Evolutionary conservation across 2,329 filamentous ascomycete genomes (phyloP).

Genomic region (Calonectria pseudoturangicola): DNA sequence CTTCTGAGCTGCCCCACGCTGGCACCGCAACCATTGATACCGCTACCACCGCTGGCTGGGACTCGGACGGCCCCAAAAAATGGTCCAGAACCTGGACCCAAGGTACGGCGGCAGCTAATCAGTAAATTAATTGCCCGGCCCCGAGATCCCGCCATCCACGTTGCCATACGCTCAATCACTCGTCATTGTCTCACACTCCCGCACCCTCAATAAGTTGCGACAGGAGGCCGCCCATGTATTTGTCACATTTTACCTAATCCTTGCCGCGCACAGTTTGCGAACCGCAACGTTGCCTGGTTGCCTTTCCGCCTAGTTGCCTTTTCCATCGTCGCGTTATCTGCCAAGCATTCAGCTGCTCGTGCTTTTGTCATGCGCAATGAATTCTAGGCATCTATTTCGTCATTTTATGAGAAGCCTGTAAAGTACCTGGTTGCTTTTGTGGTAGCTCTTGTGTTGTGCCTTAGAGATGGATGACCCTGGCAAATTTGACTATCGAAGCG

Average conservation of each 20-base stretch:
- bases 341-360: background rate
- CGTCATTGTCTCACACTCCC: conserved; percentile 27
- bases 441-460: too few relatives aligned
- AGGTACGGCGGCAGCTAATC: conserved; percentile 6
- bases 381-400: background rate
- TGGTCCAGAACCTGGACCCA: conserved; percentile 32
- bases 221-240: conserved; percentile 23
- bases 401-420: background rate
- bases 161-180: background rate
- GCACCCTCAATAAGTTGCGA: conserved; percentile 2
- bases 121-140: conserved; percentile 7
- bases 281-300: conserved; percentile 25
- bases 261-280: conserved; percentile 4
- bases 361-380: background rate
- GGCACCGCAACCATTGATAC: conserved; percentile 18
- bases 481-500: background rate
- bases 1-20: conserved; percentile 36
- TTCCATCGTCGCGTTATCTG: background rate
- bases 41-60: conserved; percentile 18
- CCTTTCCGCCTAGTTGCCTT: conserved; percentile 21
- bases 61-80: conserved; percentile 15
- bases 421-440: too few relatives aligned
- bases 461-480: background rate
- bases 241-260: background rate
- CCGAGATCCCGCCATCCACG: conserved; percentile 23